These are phyloP conservation scores for Kuraishia molischiana DNA, from an alignment of 805 yeast genomes.

Conservation along the genomic window DNA sequence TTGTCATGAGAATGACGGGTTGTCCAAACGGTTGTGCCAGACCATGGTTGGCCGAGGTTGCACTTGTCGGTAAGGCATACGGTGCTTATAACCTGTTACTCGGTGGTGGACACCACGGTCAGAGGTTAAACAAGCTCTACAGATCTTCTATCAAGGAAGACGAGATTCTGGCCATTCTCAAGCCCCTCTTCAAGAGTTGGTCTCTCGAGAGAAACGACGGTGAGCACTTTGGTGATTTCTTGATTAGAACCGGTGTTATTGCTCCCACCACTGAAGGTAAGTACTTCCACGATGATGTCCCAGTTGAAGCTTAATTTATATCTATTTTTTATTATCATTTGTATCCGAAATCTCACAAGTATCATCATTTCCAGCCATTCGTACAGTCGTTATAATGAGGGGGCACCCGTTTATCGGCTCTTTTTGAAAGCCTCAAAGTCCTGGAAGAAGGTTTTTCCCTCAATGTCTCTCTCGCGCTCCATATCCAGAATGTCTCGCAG, in stretches of 20 bases:
- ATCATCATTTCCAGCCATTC: neutral
- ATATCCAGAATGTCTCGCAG: conserved; percentile 31
- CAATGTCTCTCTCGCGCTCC: conserved; percentile 30
- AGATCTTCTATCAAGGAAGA: conserved; percentile 85
- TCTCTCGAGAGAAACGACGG: conserved; percentile 83
- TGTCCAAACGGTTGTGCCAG: conserved; percentile 99
- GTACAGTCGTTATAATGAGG: neutral
- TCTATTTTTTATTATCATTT: neutral
- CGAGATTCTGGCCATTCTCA: conserved; percentile 67
- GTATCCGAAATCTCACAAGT: neutral
- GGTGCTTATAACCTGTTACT: conserved; percentile 90
- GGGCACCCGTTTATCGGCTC: neutral
- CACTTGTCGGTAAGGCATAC: conserved; percentile 88
- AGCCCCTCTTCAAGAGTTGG: conserved; percentile 90
- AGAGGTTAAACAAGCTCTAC: conserved; percentile 83
- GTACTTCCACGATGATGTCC: conserved; percentile 88
- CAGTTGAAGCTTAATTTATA: conserved; percentile 51
- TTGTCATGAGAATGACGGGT: conserved; percentile 98
- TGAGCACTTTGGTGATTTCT: conserved; percentile 93
- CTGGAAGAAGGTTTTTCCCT: conserved; percentile 21
- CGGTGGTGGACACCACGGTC: conserved; percentile 94
- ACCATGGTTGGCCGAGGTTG: conserved; percentile 97
- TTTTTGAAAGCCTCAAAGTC: conserved; percentile 10
- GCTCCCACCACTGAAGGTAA: conserved; percentile 86
- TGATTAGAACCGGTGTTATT: conserved; percentile 79